Conservation (phyloP, 148 eudicot species). For the Rhododendron griersonianum region DNA sequence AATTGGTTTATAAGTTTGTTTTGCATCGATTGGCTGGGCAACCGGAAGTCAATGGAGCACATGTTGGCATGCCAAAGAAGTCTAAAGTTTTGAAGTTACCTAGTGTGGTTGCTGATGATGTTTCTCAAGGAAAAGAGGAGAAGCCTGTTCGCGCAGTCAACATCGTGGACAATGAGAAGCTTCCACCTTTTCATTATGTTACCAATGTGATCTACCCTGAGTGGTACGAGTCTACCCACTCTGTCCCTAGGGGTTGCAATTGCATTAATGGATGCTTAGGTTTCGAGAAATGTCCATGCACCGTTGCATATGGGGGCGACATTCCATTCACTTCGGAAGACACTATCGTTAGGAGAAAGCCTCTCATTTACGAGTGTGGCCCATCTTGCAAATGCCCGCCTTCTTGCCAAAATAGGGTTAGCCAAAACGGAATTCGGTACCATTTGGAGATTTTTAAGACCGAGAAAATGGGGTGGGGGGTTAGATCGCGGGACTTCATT, state of each 20-base stretch:
- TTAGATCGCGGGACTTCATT: constrained; percentile 26
- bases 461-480: constrained; percentile 31
- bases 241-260: constrained; percentile 21
- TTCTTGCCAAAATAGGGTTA: constrained; percentile 22
- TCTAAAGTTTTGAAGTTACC: neutral
- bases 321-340: constrained; percentile 26
- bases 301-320: constrained; percentile 25
- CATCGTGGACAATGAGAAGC: constrained; percentile 11
- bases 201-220: constrained; percentile 24
- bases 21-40: constrained; percentile 34
- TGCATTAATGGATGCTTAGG: constrained; percentile 31
- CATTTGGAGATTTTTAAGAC: constrained; percentile 25
- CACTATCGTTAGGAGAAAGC: constrained; percentile 8
- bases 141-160: constrained; percentile 23
- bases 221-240: neutral
- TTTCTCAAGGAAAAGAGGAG: constrained; percentile 33
- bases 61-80: neutral
- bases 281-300: constrained; percentile 20
- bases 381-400: constrained; percentile 28
- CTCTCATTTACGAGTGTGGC: constrained; percentile 35
- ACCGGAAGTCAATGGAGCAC: constrained; percentile 2
- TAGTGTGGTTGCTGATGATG: constrained; percentile 9
- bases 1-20: constrained; percentile 40
- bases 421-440: constrained; percentile 17
- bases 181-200: constrained; percentile 20